Percentiles rank a stretch among this genome's conserved stretches.
These are phyloP conservation scores for Beverwykella pulmonaria DNA, from an alignment of 495 filamentous ascomycete species.

Conservation along the genomic window DNA sequence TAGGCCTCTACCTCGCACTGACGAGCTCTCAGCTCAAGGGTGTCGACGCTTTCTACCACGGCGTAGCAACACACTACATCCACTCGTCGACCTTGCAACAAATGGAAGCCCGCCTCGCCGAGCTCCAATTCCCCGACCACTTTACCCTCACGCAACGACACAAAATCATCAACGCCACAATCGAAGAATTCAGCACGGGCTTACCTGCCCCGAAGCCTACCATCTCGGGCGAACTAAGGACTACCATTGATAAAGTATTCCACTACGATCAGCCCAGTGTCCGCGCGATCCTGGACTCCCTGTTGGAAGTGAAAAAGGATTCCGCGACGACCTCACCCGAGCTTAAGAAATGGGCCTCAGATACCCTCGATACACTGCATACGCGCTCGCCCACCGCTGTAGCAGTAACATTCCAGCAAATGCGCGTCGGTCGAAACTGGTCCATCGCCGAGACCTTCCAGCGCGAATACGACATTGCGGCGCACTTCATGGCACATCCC, in stretches of 20 bases:
- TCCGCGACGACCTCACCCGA: conserved; percentile 47
- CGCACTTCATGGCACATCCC: conserved; percentile 79
- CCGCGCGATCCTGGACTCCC: conserved; percentile 67
- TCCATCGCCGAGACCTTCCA: conserved; percentile 78
- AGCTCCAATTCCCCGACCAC: conserved; percentile 83
- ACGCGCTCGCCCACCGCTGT: conserved; percentile 80
- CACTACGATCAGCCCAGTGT: conserved; percentile 50
- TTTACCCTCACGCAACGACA: conserved; percentile 62
- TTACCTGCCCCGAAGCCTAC: conserved; percentile 64
- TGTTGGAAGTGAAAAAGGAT: conserved; percentile 51
- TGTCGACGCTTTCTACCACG: conserved; percentile 78
- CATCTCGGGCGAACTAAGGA: conserved; percentile 65
- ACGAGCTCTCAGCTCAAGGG: conserved; percentile 81
- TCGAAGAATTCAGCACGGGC: conserved; percentile 86
- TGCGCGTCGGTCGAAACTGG: conserved; percentile 76
- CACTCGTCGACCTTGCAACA: conserved; percentile 80
- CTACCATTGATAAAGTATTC: conserved; percentile 69
- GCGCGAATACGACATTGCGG: conserved; percentile 77
- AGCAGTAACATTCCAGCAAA: conserved; percentile 76
- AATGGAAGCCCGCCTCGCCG: conserved; percentile 82
- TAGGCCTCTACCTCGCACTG: conserved; percentile 88
- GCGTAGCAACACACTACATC: conserved; percentile 91
- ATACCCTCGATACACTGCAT: conserved; percentile 70
- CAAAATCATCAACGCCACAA: conserved; percentile 75
- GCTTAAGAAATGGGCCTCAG: conserved; percentile 65